Evolutionary conservation across 129 eudicot genomes (phyloP).

Genomic region (sunflower (Helianthus annuus)): HanXRQr2.0-SUNRISE NC_035438.2:142522093-142522592

Average conservation of each 20-base stretch:
- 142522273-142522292: conserved; percentile 50
- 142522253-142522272: conserved; percentile 50
- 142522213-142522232: background rate
- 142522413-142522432: background rate
- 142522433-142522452: background rate
- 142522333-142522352: conserved; percentile 51
- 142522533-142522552: too few species aligned
- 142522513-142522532: too few species aligned
- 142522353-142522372: conserved; percentile 32
- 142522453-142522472: background rate
- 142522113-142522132: too few species aligned
- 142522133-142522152: too few species aligned
- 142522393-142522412: conserved; percentile 39
- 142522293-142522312: conserved; percentile 88
- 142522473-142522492: too few species aligned
- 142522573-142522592: too few species aligned
- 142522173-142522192: too few species aligned
- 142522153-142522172: too few species aligned
- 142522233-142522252: conserved; percentile 22
- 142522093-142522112: too few species aligned
- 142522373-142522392: conserved; percentile 51
- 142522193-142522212: background rate
- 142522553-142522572: too few species aligned
- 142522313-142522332: conserved; percentile 74
- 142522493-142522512: too few species aligned